Percentiles rank a stretch among this genome's conserved stretches.
phyloP scores from a whole-genome alignment of 805 yeast species.

The Blastobotrys robertii region DNA sequence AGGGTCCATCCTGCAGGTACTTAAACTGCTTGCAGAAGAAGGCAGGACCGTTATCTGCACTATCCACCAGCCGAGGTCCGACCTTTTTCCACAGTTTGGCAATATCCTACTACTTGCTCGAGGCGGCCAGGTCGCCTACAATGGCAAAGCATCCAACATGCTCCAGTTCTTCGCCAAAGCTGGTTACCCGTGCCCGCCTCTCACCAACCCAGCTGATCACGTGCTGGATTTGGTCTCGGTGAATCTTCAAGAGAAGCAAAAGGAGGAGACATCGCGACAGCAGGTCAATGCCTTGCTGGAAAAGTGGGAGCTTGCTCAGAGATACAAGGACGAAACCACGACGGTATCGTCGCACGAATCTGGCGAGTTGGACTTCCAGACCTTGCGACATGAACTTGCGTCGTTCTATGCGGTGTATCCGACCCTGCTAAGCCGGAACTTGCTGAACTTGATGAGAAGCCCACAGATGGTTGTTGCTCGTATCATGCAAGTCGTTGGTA shows the following conservation, averaged over 20 bases:
- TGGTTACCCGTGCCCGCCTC: slow-evolving; percentile 49
- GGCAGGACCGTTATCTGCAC: slow-evolving; percentile 65
- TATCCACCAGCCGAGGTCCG: slow-evolving; percentile 76
- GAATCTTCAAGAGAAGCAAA: slow-evolving; percentile 34
- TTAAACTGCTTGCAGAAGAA: slow-evolving; percentile 44
- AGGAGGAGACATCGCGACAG: slow-evolving; percentile 33
- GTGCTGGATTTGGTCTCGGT: slow-evolving; percentile 62
- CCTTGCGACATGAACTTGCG: slow-evolving; percentile 25
- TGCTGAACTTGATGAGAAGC: slow-evolving; percentile 37
- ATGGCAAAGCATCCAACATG: slow-evolving; percentile 44
- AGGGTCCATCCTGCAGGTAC: slow-evolving; percentile 49
- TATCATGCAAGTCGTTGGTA: slow-evolving; percentile 50
- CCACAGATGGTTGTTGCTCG: slow-evolving; percentile 56
- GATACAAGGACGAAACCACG: background rate
- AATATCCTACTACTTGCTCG: slow-evolving; percentile 62
- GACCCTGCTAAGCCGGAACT: slow-evolving; percentile 31
- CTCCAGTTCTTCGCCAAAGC: slow-evolving; percentile 36
- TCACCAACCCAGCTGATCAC: slow-evolving; percentile 65
- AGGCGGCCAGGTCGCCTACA: slow-evolving; percentile 62
- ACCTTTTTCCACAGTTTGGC: slow-evolving; percentile 55
- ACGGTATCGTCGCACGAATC: background rate
- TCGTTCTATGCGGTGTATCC: slow-evolving; percentile 27
- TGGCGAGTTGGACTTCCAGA: slow-evolving; percentile 10
- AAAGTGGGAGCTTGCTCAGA: slow-evolving; percentile 27
- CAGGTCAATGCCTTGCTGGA: slow-evolving; percentile 33